These are phyloP conservation scores for Metschnikowia cubensis DNA, from an alignment of 805 yeast genomes.

Conservation along the genomic window DNA sequence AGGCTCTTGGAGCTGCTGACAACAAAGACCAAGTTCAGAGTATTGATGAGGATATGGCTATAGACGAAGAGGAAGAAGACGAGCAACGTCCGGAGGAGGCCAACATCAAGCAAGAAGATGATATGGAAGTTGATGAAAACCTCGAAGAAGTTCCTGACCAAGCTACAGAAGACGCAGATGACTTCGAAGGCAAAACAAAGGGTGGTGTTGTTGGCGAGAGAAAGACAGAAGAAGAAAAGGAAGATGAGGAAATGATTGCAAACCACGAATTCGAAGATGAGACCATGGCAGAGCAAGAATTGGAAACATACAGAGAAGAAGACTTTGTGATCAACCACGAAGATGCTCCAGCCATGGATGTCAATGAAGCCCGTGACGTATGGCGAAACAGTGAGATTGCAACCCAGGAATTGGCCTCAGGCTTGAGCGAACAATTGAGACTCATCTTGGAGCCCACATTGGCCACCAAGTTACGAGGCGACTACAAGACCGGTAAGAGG, in stretches of 20 bases:
- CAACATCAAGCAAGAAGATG: constrained; percentile 23
- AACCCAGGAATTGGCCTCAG: constrained; percentile 84
- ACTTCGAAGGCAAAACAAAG: constrained; percentile 45
- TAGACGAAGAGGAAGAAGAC: constrained; percentile 59
- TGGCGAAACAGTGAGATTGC: constrained; percentile 83
- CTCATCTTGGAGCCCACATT: constrained; percentile 91
- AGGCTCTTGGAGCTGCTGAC: constrained; percentile 88
- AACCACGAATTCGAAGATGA: constrained; percentile 28
- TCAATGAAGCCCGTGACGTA: constrained; percentile 66
- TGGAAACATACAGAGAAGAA: constrained; percentile 9
- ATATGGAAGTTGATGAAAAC: constrained; percentile 29
- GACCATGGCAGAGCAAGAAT: constrained; percentile 12
- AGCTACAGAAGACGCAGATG: constrained; percentile 29
- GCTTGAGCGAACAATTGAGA: constrained; percentile 87
- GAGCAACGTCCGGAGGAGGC: constrained; percentile 22
- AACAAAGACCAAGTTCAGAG: constrained; percentile 67
- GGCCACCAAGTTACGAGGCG: constrained; percentile 94
- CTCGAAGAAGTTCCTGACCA: constrained; percentile 26
- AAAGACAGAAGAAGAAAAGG: constrained; percentile 22
- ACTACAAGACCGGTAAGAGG: constrained; percentile 94
- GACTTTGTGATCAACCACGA: constrained; percentile 22
- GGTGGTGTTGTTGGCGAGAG: constrained; percentile 52
- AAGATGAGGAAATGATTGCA: constrained; percentile 11
- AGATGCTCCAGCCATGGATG: constrained; percentile 43
- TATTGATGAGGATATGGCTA: constrained; percentile 75